phyloP scores from a whole-genome alignment of 129 eudicot species.

The Helianthus annuus region HanXRQr2.0-SUNRISE NC_035447.2:48457577-48458076 shows the following conservation, averaged over 20 bases:
- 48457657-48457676: background rate
- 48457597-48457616: background rate
- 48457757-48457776: background rate
- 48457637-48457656: background rate
- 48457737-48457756: background rate
- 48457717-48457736: slow-evolving; percentile 5
- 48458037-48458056: background rate
- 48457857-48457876: background rate
- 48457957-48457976: background rate
- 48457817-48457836: slow-evolving; percentile 1
- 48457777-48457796: rapidly evolving
- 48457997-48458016: background rate
- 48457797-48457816: background rate
- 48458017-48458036: background rate
- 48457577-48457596: rapidly evolving
- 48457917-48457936: background rate
- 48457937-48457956: background rate
- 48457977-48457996: background rate
- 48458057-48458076: background rate
- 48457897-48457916: background rate
- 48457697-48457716: background rate
- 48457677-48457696: background rate
- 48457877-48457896: background rate
- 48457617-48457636: background rate
- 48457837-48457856: background rate